Conservation (phyloP, 345 rosid species). For the Mangifera indica region DNA sequence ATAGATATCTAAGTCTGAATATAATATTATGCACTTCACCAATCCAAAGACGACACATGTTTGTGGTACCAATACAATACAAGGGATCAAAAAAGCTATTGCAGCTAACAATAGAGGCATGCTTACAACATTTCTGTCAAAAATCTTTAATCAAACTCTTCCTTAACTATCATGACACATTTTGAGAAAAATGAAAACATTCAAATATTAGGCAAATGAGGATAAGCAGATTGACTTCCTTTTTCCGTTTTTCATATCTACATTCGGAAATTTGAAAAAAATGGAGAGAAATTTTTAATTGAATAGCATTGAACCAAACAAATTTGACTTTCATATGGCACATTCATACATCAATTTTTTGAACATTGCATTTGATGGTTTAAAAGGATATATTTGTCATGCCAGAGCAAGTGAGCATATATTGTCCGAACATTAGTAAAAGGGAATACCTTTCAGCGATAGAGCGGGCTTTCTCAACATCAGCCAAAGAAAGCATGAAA, state of each 20-base stretch:
- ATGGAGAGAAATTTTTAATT: not conserved
- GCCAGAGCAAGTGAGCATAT: not conserved
- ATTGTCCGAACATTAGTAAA: not conserved
- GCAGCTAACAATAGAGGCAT: not conserved
- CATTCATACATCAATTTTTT: not conserved
- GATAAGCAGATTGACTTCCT: not conserved
- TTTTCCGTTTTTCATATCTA: not conserved
- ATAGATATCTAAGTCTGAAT: not conserved
- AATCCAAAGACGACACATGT: not conserved
- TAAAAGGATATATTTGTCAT: not conserved
- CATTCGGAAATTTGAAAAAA: not conserved
- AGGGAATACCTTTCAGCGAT: conserved; percentile 77
- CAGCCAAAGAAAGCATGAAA: conserved; percentile 72
- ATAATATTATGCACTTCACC: not conserved
- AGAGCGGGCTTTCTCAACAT: conserved; percentile 86
- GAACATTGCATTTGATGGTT: not conserved
- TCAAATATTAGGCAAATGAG: not conserved
- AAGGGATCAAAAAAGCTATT: not conserved
- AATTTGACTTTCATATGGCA: not conserved
- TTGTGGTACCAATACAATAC: no score
- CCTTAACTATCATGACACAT: not conserved
- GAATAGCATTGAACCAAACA: not conserved
- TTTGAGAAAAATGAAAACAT: not conserved
- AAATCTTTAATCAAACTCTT: not conserved
- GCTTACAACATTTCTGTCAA: not conserved